These are phyloP conservation scores for Eutypa lata DNA, from an alignment of 2,329 filamentous ascomycete genomes.

Conservation along the genomic window DNA sequence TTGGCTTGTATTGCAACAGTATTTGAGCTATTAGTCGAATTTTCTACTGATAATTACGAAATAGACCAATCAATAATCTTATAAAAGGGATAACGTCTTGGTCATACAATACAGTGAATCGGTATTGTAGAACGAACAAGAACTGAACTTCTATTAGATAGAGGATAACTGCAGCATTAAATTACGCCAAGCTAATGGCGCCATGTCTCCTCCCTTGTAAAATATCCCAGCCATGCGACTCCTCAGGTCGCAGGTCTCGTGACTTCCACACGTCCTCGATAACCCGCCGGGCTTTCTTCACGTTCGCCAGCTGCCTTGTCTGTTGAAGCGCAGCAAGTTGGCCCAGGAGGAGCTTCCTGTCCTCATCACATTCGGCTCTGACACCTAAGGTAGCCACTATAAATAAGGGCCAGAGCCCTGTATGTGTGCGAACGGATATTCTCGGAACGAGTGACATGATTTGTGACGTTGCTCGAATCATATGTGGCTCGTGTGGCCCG, in stretches of 20 bases:
- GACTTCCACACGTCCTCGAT: conserved; percentile 29
- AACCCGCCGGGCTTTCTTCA: conserved; percentile 26
- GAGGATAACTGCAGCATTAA: conserved; percentile 1
- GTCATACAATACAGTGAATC: no score
- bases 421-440: conserved; percentile 25
- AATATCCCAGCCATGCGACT: conserved; percentile 12
- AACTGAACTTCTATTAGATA: not conserved
- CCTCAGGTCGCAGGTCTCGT: conserved; percentile 17
- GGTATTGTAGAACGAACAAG: no score
- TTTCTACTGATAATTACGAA: no score
- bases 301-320: conserved; percentile 27
- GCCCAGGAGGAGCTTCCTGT: conserved; percentile 20
- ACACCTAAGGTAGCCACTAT: conserved; percentile 28
- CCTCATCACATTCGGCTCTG: conserved; percentile 20
- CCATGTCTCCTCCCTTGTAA: conserved; percentile 12
- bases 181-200: conserved; percentile 22
- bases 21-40: no score
- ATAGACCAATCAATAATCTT: no score
- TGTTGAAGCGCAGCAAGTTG: conserved; percentile 22
- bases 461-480: conserved; percentile 16
- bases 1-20: no score
- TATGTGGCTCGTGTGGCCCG: conserved; percentile 20
- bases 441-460: conserved; percentile 19
- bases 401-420: conserved; percentile 26
- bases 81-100: no score